These are phyloP conservation scores for Mrakia gelida DNA, from an alignment of 768 basidiomycete species.

Conservation along the genomic window DNA sequence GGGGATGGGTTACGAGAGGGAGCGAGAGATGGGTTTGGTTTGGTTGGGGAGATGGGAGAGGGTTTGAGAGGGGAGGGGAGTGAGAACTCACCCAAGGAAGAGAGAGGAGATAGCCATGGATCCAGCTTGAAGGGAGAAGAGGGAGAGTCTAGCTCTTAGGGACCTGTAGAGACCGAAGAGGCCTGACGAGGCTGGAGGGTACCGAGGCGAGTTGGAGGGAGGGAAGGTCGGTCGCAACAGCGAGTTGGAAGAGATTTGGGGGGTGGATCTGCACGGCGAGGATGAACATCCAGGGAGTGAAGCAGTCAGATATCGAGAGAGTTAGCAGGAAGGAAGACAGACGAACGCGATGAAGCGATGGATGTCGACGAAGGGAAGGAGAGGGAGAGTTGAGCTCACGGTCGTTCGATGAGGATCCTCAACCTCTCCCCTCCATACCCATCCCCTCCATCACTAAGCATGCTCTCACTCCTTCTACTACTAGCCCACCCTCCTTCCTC, in stretches of 20 bases:
- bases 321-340: background rate
- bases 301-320: too few relatives aligned
- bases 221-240: slow-evolving; percentile 20
- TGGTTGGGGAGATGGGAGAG: background rate
- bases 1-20: background rate
- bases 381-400: slow-evolving; percentile 17
- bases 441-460: slow-evolving; percentile 62
- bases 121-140: slow-evolving; percentile 45
- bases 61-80: too few relatives aligned
- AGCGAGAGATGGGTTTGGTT: too few relatives aligned
- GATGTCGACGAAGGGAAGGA: background rate
- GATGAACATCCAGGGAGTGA: too few relatives aligned
- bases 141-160: slow-evolving; percentile 20
- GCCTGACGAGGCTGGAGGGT: slow-evolving; percentile 33
- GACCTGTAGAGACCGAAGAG: slow-evolving; percentile 20
- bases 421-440: slow-evolving; percentile 46
- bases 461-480: slow-evolving; percentile 57
- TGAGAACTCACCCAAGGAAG: slow-evolving; percentile 43
- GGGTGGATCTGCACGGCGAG: slow-evolving; percentile 19
- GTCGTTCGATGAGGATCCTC: slow-evolving; percentile 24
- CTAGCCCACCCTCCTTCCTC: slow-evolving; percentile 44
- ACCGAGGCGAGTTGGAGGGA: slow-evolving; percentile 13
- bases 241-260: slow-evolving; percentile 23
- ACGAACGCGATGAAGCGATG: background rate
- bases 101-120: slow-evolving; percentile 47